Percentiles rank a stretch among this genome's conserved stretches.
Conservation (phyloP, 768 basidiomycete genomes). For the Pisolithus microcarpus region DNA sequence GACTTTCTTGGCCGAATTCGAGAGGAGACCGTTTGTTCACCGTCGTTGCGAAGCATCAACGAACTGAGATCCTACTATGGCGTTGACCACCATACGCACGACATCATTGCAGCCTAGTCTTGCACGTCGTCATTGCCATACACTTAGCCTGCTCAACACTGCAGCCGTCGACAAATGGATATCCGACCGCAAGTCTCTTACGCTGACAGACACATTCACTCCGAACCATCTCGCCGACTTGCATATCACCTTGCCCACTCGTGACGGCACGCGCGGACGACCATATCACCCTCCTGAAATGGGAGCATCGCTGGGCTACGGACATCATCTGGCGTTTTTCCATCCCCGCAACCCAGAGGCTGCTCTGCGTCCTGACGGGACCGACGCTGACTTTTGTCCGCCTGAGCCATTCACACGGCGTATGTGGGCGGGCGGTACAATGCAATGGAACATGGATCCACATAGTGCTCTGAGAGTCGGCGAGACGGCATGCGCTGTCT, state of each 20-base stretch:
- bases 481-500: slow-evolving; percentile 39
- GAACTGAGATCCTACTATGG: not conserved
- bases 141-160: slow-evolving; percentile 9
- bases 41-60: too few species aligned
- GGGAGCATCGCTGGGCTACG: slow-evolving; percentile 43
- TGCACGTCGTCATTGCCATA: slow-evolving; percentile 6
- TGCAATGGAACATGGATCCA: slow-evolving; percentile 46
- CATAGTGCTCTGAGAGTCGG: slow-evolving; percentile 46
- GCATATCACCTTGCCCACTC: slow-evolving; percentile 65
- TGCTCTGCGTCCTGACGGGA: slow-evolving; percentile 58
- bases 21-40: too few species aligned
- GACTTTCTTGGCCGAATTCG: too few species aligned
- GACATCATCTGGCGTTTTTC: slow-evolving; percentile 72
- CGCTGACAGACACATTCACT: slow-evolving; percentile 43
- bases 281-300: slow-evolving; percentile 34
- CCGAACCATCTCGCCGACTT: slow-evolving; percentile 56
- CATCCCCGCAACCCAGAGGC: slow-evolving; percentile 55
- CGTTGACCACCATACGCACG: not conserved
- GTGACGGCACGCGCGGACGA: slow-evolving; percentile 48
- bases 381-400: slow-evolving; percentile 64
- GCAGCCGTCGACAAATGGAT: slow-evolving; percentile 49
- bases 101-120: not conserved
- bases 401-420: slow-evolving; percentile 65
- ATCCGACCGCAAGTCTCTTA: slow-evolving; percentile 37
- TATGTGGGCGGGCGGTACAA: slow-evolving; percentile 78